Percentiles rank a stretch among this genome's conserved stretches.
Evolutionary conservation across 495 filamentous ascomycete species (phyloP).

Genomic region (Hamigera avellanea): DNA sequence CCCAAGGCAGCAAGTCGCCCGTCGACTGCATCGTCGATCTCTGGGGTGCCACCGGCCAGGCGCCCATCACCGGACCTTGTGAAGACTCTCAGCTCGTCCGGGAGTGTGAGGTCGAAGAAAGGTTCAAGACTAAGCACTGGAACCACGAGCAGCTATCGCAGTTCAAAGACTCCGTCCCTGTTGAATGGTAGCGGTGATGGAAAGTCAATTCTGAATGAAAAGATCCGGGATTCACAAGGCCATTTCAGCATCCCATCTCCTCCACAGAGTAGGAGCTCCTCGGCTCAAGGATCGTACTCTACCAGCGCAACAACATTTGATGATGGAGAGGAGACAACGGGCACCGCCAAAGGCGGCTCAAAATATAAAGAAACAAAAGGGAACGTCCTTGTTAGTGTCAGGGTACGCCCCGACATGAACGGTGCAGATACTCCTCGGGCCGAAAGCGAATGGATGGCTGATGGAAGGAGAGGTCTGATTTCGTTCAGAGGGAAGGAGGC

Average conservation of each 20-base stretch:
- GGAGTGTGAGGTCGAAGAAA: conserved; percentile 19
- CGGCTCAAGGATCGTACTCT: conserved; percentile 80
- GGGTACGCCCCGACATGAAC: conserved; percentile 73
- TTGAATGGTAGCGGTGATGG: conserved; percentile 67
- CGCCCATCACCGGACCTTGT: conserved; percentile 3
- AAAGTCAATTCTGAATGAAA: conserved; percentile 50
- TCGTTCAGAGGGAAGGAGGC: conserved; percentile 79
- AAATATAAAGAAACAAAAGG: conserved; percentile 63
- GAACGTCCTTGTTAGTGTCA: conserved; percentile 91
- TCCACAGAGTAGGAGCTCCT: conserved; percentile 80
- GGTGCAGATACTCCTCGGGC: conserved; percentile 45
- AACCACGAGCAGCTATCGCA: conserved; percentile 34
- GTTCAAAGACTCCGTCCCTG: conserved; percentile 56
- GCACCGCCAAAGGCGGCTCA: conserved; percentile 16
- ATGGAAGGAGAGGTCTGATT: conserved; percentile 71
- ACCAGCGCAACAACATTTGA: conserved; percentile 84
- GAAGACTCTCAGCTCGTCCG: conserved; percentile 14
- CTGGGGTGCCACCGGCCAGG: conserved; percentile 8
- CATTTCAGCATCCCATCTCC: conserved; percentile 62
- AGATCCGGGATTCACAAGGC: conserved; percentile 55
- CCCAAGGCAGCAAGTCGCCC: conserved; percentile 49
- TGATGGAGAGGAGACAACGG: conserved; percentile 36
- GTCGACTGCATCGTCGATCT: conserved; percentile 28
- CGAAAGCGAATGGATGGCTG: conserved; percentile 86
- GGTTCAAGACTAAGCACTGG: conserved; percentile 29